phyloP scores from a whole-genome alignment of 352 stramenopile genomes.

The Pythium insidiosum region DNA sequence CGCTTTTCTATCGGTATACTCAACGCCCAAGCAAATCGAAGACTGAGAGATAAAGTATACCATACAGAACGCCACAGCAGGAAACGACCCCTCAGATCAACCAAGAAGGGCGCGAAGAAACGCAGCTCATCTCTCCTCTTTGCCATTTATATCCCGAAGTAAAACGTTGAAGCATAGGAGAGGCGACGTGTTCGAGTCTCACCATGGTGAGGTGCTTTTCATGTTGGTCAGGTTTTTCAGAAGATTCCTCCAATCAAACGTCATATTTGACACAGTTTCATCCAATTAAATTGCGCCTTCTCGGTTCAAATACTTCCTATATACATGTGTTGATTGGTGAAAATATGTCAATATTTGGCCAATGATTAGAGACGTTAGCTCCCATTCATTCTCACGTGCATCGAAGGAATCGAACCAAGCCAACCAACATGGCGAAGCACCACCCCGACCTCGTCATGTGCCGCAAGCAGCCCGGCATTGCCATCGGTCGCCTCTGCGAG shows the following conservation, averaged over 20 bases:
- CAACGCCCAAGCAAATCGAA: constrained; percentile 54
- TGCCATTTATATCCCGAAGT: too few relatives aligned
- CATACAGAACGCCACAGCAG: constrained; percentile 51
- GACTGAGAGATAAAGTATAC: constrained; percentile 74
- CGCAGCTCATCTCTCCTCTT: constrained; percentile 18
- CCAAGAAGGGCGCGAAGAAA: not conserved
- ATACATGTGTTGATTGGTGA: constrained; percentile 4
- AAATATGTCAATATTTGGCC: constrained; percentile 12
- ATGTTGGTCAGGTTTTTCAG: too few relatives aligned
- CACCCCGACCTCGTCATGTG: constrained; percentile 99
- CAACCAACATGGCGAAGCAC: constrained; percentile 97
- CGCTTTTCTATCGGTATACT: constrained; percentile 83
- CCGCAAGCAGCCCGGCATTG: constrained; percentile 98
- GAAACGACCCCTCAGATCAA: not conserved
- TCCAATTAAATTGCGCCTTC: too few relatives aligned
- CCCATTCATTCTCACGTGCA: constrained; percentile 16
- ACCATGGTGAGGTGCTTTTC: too few relatives aligned
- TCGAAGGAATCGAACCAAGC: too few relatives aligned
- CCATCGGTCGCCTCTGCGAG: constrained; percentile 96
- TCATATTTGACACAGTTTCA: too few relatives aligned
- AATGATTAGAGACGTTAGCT: not conserved
- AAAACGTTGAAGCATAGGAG: too few relatives aligned
- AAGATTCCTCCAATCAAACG: too few relatives aligned
- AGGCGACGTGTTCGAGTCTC: too few relatives aligned
- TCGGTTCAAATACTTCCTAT: not conserved